phyloP scores from a whole-genome alignment of 2,329 filamentous ascomycete genomes.

The Claviceps africana region DNA sequence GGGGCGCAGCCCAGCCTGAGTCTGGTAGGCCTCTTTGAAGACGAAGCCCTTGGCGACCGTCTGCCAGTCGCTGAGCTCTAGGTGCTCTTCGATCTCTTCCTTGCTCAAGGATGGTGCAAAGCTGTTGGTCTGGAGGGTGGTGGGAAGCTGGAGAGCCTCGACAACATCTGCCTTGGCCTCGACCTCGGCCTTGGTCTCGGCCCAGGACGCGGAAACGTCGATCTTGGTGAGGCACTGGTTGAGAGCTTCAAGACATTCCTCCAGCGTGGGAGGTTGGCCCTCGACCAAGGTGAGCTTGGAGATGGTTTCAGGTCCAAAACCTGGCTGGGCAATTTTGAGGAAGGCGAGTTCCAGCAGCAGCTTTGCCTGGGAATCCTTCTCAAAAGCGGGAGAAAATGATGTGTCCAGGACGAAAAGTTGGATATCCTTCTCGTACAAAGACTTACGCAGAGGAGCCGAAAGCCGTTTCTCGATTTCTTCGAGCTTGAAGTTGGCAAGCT shows the following conservation, averaged over 20 bases:
- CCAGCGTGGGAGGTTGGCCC: slow-evolving; percentile 33
- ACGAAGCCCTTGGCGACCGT: slow-evolving; percentile 71
- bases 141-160: slow-evolving; percentile 38
- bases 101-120: slow-evolving; percentile 80
- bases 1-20: slow-evolving; percentile 59
- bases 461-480: slow-evolving; percentile 85
- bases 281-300: slow-evolving; percentile 51
- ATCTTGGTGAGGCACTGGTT: slow-evolving; percentile 57
- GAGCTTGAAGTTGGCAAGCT: slow-evolving; percentile 65
- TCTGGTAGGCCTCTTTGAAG: slow-evolving; percentile 90
- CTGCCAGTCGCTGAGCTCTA: slow-evolving; percentile 62
- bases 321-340: slow-evolving; percentile 59
- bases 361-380: slow-evolving; percentile 51
- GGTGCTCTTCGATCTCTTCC: slow-evolving; percentile 52
- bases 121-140: slow-evolving; percentile 61
- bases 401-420: slow-evolving; percentile 66
- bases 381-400: slow-evolving; percentile 50
- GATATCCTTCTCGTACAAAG: slow-evolving; percentile 54
- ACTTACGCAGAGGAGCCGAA: slow-evolving; percentile 54
- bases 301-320: slow-evolving; percentile 45
- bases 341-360: slow-evolving; percentile 71
- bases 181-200: slow-evolving; percentile 48
- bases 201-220: slow-evolving; percentile 70
- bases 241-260: slow-evolving; percentile 52
- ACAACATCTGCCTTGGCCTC: slow-evolving; percentile 33